These are phyloP conservation scores for Fusarium dimerum DNA, from an alignment of 2,329 filamentous ascomycete species.

Conservation along the genomic window DNA sequence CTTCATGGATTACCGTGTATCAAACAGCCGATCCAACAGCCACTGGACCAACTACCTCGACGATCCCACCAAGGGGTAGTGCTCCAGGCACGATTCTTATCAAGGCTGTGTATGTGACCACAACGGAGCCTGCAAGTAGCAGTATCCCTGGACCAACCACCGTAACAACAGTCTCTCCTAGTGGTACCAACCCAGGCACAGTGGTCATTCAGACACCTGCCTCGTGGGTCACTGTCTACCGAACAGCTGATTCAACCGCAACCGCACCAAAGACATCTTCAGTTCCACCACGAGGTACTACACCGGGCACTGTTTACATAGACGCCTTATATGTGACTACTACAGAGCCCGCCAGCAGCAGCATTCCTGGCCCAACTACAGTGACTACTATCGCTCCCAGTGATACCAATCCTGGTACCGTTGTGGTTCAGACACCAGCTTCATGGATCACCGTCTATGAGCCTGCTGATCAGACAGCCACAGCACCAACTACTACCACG, in stretches of 20 bases:
- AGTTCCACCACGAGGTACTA: too few species aligned
- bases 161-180: background rate
- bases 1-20: background rate
- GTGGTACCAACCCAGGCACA: slow-evolving; percentile 1
- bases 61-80: too few species aligned
- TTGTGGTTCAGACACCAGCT: too few species aligned
- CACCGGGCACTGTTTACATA: slow-evolving; percentile 6
- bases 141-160: slow-evolving; percentile 4
- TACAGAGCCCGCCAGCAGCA: background rate
- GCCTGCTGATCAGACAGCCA: background rate
- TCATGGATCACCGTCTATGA: background rate
- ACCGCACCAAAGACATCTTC: too few species aligned
- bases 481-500: too few species aligned
- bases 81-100: too few species aligned
- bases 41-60: too few species aligned
- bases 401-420: too few species aligned
- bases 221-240: background rate
- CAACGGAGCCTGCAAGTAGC: too few species aligned
- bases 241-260: background rate
- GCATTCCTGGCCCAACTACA: too few species aligned
- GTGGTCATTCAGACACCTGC: slow-evolving; percentile 9
- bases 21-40: background rate
- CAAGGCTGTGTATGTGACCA: background rate
- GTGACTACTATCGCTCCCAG: too few species aligned
- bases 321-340: background rate